phyloP scores from a whole-genome alignment of 495 filamentous ascomycete genomes.

The Neurospora sp. region DNA sequence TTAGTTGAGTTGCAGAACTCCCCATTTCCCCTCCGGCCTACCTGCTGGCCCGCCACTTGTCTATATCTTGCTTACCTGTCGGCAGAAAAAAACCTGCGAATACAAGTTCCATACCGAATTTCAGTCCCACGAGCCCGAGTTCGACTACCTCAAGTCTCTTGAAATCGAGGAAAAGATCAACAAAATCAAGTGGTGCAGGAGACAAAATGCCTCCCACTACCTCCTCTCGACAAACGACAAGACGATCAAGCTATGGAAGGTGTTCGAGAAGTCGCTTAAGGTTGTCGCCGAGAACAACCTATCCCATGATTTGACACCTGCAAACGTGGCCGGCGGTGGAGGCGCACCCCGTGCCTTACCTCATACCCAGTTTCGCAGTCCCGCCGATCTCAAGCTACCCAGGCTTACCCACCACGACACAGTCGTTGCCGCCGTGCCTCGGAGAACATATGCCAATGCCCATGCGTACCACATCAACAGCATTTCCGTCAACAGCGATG shows the following conservation, averaged over 20 bases:
- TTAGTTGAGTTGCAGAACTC: constrained; percentile 34
- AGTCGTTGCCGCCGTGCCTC: constrained; percentile 90
- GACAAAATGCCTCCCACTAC: constrained; percentile 97
- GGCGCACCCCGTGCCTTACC: constrained; percentile 58
- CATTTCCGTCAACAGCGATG: constrained; percentile 98
- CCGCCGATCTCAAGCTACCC: constrained; percentile 81
- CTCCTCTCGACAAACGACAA: constrained; percentile 98
- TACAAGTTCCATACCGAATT: constrained; percentile 99
- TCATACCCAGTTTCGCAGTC: constrained; percentile 63
- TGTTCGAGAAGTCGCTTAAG: constrained; percentile 97
- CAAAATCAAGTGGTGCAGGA: constrained; percentile 99
- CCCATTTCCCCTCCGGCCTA: not conserved
- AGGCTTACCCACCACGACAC: constrained; percentile 97
- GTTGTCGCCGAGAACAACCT: constrained; percentile 98
- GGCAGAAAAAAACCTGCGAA: constrained; percentile 98
- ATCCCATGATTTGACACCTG: constrained; percentile 85
- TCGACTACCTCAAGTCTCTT: constrained; percentile 97
- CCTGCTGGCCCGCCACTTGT: not conserved
- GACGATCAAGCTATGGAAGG: constrained; percentile 99
- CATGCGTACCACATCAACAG: constrained; percentile 99
- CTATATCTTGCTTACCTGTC: constrained; percentile 8
- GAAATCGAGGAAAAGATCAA: constrained; percentile 99
- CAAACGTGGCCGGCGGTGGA: constrained; percentile 62
- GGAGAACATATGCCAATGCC: constrained; percentile 93
- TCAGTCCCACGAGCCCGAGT: constrained; percentile 98